Conservation (phyloP, 176 grass and related monocot species). For the Triticum urartu region DNA sequence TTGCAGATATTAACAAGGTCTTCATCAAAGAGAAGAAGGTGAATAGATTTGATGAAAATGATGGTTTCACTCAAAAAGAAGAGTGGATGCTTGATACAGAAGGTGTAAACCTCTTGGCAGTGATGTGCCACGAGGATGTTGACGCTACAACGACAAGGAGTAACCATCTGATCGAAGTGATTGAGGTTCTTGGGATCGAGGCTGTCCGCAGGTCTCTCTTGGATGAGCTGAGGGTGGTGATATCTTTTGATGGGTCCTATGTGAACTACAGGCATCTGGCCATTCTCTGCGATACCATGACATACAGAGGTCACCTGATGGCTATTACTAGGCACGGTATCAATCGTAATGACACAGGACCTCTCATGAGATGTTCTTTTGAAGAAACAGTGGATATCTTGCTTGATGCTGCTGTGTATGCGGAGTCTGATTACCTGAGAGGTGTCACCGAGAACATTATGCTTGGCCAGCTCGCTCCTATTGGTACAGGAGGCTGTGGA, state of each 20-base stretch:
- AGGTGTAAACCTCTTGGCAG: constrained; percentile 92
- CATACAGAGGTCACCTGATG: constrained; percentile 92
- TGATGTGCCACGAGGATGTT: constrained; percentile 96
- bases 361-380: constrained; percentile 92
- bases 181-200: constrained; percentile 96
- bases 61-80: constrained; percentile 61
- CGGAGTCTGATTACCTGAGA: constrained; percentile 83
- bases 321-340: constrained; percentile 94
- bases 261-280: constrained; percentile 96
- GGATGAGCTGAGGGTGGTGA: constrained; percentile 92
- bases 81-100: constrained; percentile 99
- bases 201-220: constrained; percentile 81
- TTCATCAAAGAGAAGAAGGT: constrained; percentile 83
- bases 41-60: constrained; percentile 71
- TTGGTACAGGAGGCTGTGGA: constrained; percentile 80
- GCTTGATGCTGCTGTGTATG: constrained; percentile 89
- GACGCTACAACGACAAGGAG: constrained; percentile 92
- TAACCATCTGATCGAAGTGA: constrained; percentile 97
- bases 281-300: constrained; percentile 98
- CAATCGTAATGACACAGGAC: constrained; percentile 88
- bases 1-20: constrained; percentile 97
- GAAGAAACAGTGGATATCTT: constrained; percentile 96
- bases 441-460: constrained; percentile 98
- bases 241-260: constrained; percentile 98
- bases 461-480: constrained; percentile 89